Evolutionary conservation across 495 filamentous ascomycete genomes (phyloP).

Genomic region (Neurospora sp.): DNA sequence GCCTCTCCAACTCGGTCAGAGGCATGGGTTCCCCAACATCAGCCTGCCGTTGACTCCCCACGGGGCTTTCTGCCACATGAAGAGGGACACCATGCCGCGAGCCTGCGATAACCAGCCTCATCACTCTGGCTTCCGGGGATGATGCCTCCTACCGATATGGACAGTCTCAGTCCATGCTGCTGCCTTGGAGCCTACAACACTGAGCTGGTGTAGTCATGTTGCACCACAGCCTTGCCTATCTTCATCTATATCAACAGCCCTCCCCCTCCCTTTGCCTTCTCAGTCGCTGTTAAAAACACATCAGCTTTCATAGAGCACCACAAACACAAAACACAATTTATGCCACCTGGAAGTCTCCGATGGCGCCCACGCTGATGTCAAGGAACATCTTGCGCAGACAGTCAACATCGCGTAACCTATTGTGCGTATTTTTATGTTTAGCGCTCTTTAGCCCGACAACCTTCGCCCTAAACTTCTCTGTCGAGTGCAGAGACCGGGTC

Average conservation of each 20-base stretch:
- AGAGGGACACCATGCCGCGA: neutral
- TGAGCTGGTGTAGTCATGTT: neutral
- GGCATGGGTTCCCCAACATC: too few relatives aligned
- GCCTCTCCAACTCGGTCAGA: too few relatives aligned
- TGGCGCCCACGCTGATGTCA: neutral
- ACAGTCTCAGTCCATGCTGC: neutral
- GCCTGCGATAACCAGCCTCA: neutral
- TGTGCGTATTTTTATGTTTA: neutral
- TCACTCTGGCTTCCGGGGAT: neutral
- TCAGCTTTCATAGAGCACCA: neutral
- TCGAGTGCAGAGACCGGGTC: neutral
- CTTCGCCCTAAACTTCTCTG: neutral
- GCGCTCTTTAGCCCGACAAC: neutral
- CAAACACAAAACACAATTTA: fast-evolving
- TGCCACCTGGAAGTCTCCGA: neutral
- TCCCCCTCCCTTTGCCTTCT: neutral
- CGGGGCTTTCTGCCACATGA: neutral
- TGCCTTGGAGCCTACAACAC: neutral
- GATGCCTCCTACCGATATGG: neutral
- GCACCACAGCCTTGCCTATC: neutral
- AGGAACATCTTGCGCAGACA: neutral
- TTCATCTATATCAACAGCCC: neutral
- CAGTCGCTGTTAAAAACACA: neutral
- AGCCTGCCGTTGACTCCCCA: neutral
- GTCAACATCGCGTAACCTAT: neutral